Evolutionary conservation across 495 filamentous ascomycete species (phyloP), one percentile per base, ranked within the genome.

Genomic region (Xylaria bambusicola): DNA sequence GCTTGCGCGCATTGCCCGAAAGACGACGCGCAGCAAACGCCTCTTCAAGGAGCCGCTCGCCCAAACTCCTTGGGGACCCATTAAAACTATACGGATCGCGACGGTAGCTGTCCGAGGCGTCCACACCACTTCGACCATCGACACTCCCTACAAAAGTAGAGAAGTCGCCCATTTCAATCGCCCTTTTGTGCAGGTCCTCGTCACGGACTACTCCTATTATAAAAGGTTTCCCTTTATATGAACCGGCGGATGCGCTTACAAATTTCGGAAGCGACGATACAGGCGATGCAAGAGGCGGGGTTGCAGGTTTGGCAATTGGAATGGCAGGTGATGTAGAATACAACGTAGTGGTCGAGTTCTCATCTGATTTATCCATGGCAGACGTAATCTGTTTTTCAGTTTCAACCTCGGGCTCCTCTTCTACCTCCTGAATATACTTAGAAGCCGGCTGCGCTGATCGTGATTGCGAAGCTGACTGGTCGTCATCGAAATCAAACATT

Each of bases 81-180:
- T 62, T 64, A 6, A 65, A 60, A 38, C 63, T 62, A 45, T 62
- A 67, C 48, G 76, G 29, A 38, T 65, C 73, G 6, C 24, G 52
- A 24, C 18, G 64, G 60, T 74, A 81, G 52, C 72, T 78, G 13
- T 70, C 72, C 40, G 66, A 64, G 8, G 72, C 65, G 44, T 80
- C 77, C 23, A 73, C 61, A 18, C 69, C 76, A 33, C 63, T 75
- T 36, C 71, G 59, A 24, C 72, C 77, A 31, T 78, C 72, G 13
- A 81, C 65, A 38, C 78, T 77, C 1, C 78, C 78, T 9, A 81
- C 72, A 24, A 78, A 77, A 6, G 68, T 70, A 15, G 71, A 69
- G 24, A 81, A 71, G 26, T 79, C 72, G 36, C 74, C 75, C 73
- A 81, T 73, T 47, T 70, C 61, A 0, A 72, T 71, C 2, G 79